A percentile compares a stretch with the other conserved stretches of the same genome.
phyloP scores from a whole-genome alignment of 371 early-diverging fungal species.

The Synchytrium microbalum region DNA sequence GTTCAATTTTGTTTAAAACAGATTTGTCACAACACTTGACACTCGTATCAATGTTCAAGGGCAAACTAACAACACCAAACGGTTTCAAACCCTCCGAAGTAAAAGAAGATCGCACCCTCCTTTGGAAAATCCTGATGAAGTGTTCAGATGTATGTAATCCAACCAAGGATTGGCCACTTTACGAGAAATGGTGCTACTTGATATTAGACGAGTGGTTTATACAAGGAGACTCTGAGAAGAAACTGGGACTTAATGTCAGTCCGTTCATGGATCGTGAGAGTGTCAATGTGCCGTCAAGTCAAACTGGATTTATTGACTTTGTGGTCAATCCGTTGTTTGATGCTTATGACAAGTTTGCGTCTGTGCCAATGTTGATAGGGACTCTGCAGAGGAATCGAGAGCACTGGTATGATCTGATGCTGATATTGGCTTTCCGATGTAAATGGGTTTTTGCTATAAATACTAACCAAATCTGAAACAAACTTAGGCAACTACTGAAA shows the following conservation, averaged over 20 bases:
- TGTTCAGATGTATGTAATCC: conserved; percentile 46
- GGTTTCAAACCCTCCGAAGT: conserved; percentile 17
- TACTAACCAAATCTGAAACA: too few species aligned
- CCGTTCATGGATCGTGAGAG: neutral
- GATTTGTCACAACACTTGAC: conserved; percentile 45
- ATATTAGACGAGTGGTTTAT: conserved; percentile 39
- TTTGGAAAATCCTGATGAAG: conserved; percentile 43
- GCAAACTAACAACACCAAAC: conserved; percentile 20
- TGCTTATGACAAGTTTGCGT: conserved; percentile 34
- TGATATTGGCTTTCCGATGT: too few species aligned
- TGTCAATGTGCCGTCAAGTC: conserved; percentile 20
- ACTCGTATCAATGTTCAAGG: conserved; percentile 37
- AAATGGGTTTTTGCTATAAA: too few species aligned
- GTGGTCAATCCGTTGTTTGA: conserved; percentile 42
- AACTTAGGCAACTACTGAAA: too few species aligned
- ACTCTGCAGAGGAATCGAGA: conserved; percentile 28
- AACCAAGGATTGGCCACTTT: conserved; percentile 35
- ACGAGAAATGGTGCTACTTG: conserved; percentile 31
- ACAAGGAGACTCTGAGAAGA: conserved; percentile 45
- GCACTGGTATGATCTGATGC: conserved; percentile 23
- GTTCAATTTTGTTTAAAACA: conserved; percentile 46
- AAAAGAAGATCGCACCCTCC: conserved; percentile 36
- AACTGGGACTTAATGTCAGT: conserved; percentile 30
- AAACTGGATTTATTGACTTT: conserved; percentile 45
- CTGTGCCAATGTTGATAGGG: conserved; percentile 21